A percentile compares a stretch with the other conserved stretches of the same genome.
Conservation (phyloP, 2,329 filamentous ascomycete genomes). For the Curvularia lunata region DNA sequence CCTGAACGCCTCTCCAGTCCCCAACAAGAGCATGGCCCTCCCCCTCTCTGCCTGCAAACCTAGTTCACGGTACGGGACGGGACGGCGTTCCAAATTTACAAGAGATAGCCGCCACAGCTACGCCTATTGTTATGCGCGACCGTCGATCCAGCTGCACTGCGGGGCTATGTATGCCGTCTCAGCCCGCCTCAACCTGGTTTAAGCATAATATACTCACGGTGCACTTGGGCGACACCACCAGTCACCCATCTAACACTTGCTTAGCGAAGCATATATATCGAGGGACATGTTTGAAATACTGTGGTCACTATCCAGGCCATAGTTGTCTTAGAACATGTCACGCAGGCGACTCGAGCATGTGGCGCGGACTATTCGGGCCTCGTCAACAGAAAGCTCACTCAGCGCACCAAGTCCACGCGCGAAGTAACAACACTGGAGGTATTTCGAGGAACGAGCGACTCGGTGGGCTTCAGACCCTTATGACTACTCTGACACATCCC, state of each 20-base stretch:
- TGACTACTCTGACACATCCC: neutral
- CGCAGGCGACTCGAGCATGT: constrained; percentile 11
- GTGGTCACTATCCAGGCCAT: neutral
- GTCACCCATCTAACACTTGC: neutral
- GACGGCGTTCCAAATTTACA: neutral
- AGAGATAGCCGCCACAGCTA: neutral
- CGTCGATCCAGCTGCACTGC: neutral
- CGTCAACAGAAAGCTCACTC: neutral
- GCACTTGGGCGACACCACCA: neutral
- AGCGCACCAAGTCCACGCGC: neutral
- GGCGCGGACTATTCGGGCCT: constrained; percentile 1
- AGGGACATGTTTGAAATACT: neutral
- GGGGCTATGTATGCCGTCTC: neutral
- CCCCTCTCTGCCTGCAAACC: neutral
- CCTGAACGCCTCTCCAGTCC: neutral
- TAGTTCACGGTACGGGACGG: neutral
- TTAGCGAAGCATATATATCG: neutral
- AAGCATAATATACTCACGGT: neutral
- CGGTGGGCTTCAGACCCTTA: neutral
- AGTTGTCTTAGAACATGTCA: constrained; percentile 9
- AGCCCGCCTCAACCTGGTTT: neutral
- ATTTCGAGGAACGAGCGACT: neutral
- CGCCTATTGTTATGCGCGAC: neutral
- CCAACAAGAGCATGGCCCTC: neutral
- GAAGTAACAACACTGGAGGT: neutral